Conservation (phyloP, 768 basidiomycete genomes). For the Mycena amicta region DNA sequence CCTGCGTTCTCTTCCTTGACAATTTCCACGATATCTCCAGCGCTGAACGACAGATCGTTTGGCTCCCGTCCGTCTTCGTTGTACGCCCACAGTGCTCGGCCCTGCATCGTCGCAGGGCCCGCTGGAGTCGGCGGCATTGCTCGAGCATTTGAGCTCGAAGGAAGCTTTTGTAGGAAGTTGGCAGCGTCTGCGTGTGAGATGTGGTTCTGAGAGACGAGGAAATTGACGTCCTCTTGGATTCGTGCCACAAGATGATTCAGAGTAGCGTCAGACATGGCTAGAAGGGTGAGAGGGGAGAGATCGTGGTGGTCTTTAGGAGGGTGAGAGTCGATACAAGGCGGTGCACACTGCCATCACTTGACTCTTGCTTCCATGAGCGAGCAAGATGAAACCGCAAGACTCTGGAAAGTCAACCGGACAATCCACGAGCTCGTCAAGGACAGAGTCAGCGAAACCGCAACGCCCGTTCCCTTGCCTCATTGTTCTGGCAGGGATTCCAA, state of each 20-base stretch:
- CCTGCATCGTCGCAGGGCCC: slow-evolving; percentile 37
- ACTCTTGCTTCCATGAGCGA: slow-evolving; percentile 53
- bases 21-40: slow-evolving; percentile 79
- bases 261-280: slow-evolving; percentile 46
- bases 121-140: neutral
- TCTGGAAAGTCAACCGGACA: slow-evolving; percentile 96
- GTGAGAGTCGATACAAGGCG: too few relatives aligned
- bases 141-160: neutral
- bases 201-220: neutral
- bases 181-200: neutral
- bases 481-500: slow-evolving; percentile 67
- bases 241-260: slow-evolving; percentile 7
- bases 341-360: too few relatives aligned
- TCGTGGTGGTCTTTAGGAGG: neutral
- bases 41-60: slow-evolving; percentile 76
- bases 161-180: neutral
- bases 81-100: slow-evolving; percentile 68
- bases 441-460: slow-evolving; percentile 59
- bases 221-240: neutral
- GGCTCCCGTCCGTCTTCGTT: slow-evolving; percentile 71
- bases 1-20: slow-evolving; percentile 79
- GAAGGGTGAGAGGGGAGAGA: neutral
- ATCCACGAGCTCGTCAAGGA: slow-evolving; percentile 96
- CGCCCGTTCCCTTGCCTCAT: slow-evolving; percentile 25
- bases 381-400: slow-evolving; percentile 77